Evolutionary conservation across 345 rosid species (phyloP), one percentile per base, ranked within the genome.

Genomic region (Luvunga scandens): DNA sequence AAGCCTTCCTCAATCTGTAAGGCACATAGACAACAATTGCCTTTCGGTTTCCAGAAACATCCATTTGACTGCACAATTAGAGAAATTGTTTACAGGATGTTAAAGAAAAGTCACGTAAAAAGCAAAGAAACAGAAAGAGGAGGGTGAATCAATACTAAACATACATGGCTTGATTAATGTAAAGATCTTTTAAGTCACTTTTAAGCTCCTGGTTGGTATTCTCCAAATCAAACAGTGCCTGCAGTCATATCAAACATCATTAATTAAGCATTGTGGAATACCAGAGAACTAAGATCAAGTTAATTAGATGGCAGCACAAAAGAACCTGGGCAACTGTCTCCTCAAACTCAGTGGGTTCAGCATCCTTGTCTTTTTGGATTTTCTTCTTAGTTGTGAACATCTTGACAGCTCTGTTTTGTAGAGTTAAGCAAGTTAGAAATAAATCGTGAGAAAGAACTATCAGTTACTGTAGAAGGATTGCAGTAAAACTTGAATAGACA

Each of bases 311-410:
- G 36, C 34, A 66, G 30, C 53, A 30, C 9, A 75, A 63, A 24
- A 2, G 4, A 27, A 61, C 97, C 97, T 94, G 96, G 21, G 96
- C 94, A 76, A 94, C 97, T 33, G 88, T 77, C 85, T 90, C 97
- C 78, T 94, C 98, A 38, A 94, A 91, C 64, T 92, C 96, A 7
- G 97, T 82, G n/a, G 98, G 97, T 71, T 87, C 90, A 3, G 84
- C 94, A 87, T 88, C 94, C 83, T 88, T 90, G 79, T 94, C 98
- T 82, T 92, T 94, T 7, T 83, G 92, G 91, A 94, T 94, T 85
- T 94, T 94, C 88, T 82, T 87, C 88, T 77, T 88, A 16, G 96
- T 79, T 36, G 97, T 88, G 66, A 69, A 94, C 98, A 94, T 94
- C 87, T 87, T 91, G 59, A 71, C 88, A 84, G 76, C 63, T 78